Evolutionary conservation across 192 early-diverging fungal species (phyloP), one percentile per base, ranked within the genome.

Genomic region (Entrophospora sp.): DNA sequence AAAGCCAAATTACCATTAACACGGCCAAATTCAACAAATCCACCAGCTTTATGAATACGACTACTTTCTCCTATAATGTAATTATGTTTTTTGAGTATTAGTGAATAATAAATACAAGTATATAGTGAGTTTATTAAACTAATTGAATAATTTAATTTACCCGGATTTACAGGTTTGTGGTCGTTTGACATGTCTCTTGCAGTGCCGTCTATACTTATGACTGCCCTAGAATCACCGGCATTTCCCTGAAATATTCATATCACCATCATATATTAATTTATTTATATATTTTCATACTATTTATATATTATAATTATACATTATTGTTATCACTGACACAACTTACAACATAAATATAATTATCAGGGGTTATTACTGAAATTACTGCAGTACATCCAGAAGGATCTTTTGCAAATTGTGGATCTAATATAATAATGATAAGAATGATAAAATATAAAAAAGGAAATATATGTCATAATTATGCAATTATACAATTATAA

Each of bases 1-100:
- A 99, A 81, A 27, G 97, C 97, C 38, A 99, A 79, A 73, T 96
- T 97, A 20, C 89, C 97, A 77, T 99, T 99, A 44, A 99, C 97
- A 61, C 97, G 87, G 1, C 94, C 94, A 82, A 90, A 97, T 74
- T 99, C 95, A 25, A 99, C 95, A 80, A 95, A 99, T 7, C 95
- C 95, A 57, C 97, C 97, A 34, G 90, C 95, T 4, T 81, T 81
- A 43, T 76, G 76, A 69, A 99, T 99, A 66, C 97, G 88, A 49
- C 83, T 69, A 20, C 83, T 80, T 77, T 99, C 97, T 32, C 72
- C 81, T 76, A 67, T 5, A 35, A 36, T 25, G 0, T 28, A 10
- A 55, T 32, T 8, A 25, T 5, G 20, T 55, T 12, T 12, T 55
- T 27, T 16, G 5, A 35, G 13, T 30, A 2, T 12, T 43, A 34